A percentile compares a stretch with the other conserved stretches of the same genome.
phyloP scores from a whole-genome alignment of 2,329 filamentous ascomycete species.

The Cladobotryum mycophilum region DNA sequence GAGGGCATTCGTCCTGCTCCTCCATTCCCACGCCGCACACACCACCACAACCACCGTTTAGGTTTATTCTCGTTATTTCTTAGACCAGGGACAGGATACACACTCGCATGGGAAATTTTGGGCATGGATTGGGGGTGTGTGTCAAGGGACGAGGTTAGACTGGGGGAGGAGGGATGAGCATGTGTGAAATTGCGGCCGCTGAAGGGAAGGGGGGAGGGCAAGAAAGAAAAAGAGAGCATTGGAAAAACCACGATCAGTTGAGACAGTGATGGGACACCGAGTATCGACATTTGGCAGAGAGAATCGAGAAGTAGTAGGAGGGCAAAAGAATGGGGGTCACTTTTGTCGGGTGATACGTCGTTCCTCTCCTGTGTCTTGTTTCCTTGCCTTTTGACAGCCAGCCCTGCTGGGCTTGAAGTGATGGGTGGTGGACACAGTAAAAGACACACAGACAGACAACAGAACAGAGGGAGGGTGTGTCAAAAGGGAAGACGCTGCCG shows the following conservation, averaged over 20 bases:
- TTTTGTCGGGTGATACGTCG: neutral
- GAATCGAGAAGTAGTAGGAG: neutral
- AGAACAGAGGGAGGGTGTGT: neutral
- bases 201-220: neutral
- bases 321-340: neutral
- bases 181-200: constrained; percentile 6
- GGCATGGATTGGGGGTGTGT: neutral
- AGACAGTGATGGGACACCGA: neutral
- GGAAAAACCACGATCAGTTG: neutral
- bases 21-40: no score
- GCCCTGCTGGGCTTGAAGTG: neutral
- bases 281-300: neutral
- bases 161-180: neutral
- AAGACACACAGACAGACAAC: no score
- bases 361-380: no score
- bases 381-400: neutral
- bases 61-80: no score
- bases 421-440: neutral
- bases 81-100: no score
- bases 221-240: neutral
- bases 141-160: neutral
- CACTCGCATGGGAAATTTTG: neutral
- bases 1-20: no score
- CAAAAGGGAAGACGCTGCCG: no score
- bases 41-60: no score